Base-by-base conservation (phyloP, 768 basidiomycete species). In the Sarcomyxa edulis region DNA sequence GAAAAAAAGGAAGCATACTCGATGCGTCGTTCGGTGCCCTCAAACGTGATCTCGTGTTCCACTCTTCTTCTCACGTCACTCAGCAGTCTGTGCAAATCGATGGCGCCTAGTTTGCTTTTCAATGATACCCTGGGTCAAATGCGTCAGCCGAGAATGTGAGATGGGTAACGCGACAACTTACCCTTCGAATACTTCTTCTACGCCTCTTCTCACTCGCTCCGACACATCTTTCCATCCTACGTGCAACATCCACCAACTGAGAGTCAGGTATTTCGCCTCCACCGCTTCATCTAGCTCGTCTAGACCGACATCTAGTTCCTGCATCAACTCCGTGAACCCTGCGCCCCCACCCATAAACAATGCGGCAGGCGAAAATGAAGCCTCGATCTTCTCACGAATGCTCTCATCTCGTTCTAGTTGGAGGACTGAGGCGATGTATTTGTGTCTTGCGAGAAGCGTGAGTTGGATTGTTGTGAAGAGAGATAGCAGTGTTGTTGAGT, bases 211-310 rank as follows among this genome's bases (percentile, higher is more conserved):
- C 1, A 93, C 85, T 26, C 87, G 66, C 46, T 79, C 78, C 0
- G 76, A 79, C 0, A 97, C 72, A 42, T 84, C 82, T 48, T 83
- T 86, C 92, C 93, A 95, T 0, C 94, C 92, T 3, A 91, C 84
- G 53, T 96, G 82, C 39, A 95, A 51, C 7, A 95, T 66, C 91
- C 92, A 95, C 91, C 92, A 97, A 26, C 81, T 87, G 49, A 94
- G 73, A 0, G 86, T 90, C 35, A 96, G 64, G 53, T 80, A 97
- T 52, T 81, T 77, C 43, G 76, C 68, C 57, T 94, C 91, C 5
- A 79, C 76, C 38, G 84, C 84, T 24, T 84, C 81, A 23, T 58
- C 65, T 6, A 81, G 60, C 15, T 52, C 52, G 14, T 65, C 62
- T 9, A 41, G 43, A 11, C 38, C 38, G 18, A 23, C 32, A n/a